Base-by-base conservation (phyloP, 1,284 basidiomycete species). In the Ganoderma resinaceum region DNA sequence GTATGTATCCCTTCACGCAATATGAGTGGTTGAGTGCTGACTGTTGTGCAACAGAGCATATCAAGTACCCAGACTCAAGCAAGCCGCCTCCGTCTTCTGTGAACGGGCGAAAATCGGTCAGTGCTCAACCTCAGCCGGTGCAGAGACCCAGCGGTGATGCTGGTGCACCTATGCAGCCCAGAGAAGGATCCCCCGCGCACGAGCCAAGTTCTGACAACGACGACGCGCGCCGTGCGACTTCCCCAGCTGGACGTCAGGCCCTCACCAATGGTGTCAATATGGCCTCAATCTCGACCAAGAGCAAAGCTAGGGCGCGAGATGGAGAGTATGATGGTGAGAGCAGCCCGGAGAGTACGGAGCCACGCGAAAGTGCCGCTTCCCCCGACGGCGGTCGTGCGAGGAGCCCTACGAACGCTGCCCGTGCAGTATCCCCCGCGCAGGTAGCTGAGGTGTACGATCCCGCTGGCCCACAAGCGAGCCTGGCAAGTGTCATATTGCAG, bases 21-120 rank as follows among this genome's bases (percentile, higher is more conserved):
- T 63, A 18, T 66, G 72, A 57, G 35, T 66, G 35, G 63, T 59
- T 60, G 65, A 65, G 40, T 60, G 49, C 43, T 66, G 55, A 63
- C 46, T 58, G 58, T 9, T 16, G 23, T 33, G 38, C 11, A 40
- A n/a, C 75, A 91, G 92, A 95, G 80, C 91, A 98, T 77, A 99
- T 99, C 85, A 97, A 97, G 81, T 98, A 98, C 78, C 97, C 97
- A 0, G 87, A 91, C 67, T 83, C 90, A 33, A 88, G 82, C 72
- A 86, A 87, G 69, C 80, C 83, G 8, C 83, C 87, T 49, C 79
- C 83, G n/a, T 71, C 80, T 8, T 81, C 80, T 59, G 82, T 70
- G 75, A 71, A 81, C 79, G 69, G 80, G 40, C 81, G 84, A 53
- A 85, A 85, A 74, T 74, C 81, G 0, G 77, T 81, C n/a, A 78